Percentiles rank a stretch among this genome's conserved stretches.
Conservation (phyloP, 1,284 basidiomycete species). For the Ustilago cynodontis region DNA sequence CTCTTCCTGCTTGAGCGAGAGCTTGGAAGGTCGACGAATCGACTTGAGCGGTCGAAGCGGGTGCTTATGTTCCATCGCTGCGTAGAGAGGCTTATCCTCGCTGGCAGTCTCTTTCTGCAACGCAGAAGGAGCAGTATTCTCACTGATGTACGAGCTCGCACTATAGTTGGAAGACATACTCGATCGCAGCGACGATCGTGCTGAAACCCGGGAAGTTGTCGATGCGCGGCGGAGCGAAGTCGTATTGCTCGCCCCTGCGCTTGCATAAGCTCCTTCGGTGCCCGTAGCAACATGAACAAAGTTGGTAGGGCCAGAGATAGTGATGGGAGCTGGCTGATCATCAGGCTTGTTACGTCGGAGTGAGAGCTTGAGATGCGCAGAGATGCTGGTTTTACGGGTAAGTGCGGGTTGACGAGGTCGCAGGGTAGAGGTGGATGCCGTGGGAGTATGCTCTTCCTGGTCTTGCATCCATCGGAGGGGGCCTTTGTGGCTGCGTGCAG, state of each 20-base stretch:
- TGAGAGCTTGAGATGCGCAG: slow-evolving; percentile 32
- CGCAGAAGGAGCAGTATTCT: neutral
- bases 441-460: slow-evolving; percentile 28
- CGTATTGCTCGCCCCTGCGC: neutral
- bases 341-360: slow-evolving; percentile 25
- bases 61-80: slow-evolving; percentile 3
- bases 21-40: slow-evolving; percentile 27
- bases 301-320: slow-evolving; percentile 33
- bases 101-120: neutral
- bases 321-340: slow-evolving; percentile 9
- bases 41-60: slow-evolving; percentile 38
- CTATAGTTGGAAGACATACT: slow-evolving; percentile 10
- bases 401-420: slow-evolving; percentile 16
- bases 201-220: slow-evolving; percentile 3
- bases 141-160: neutral
- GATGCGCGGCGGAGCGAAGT: slow-evolving; percentile 17
- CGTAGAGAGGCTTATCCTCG: slow-evolving; percentile 20
- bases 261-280: slow-evolving; percentile 4
- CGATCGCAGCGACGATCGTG: slow-evolving; percentile 14
- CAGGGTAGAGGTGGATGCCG: slow-evolving; percentile 1
- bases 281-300: slow-evolving; percentile 40
- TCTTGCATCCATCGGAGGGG: slow-evolving; percentile 32
- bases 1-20: slow-evolving; percentile 2
- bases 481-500: slow-evolving; percentile 14
- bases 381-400: slow-evolving; percentile 38